phyloP scores from a whole-genome alignment of 2,329 filamentous ascomycete species.

The Talaromyces piceae region DNA sequence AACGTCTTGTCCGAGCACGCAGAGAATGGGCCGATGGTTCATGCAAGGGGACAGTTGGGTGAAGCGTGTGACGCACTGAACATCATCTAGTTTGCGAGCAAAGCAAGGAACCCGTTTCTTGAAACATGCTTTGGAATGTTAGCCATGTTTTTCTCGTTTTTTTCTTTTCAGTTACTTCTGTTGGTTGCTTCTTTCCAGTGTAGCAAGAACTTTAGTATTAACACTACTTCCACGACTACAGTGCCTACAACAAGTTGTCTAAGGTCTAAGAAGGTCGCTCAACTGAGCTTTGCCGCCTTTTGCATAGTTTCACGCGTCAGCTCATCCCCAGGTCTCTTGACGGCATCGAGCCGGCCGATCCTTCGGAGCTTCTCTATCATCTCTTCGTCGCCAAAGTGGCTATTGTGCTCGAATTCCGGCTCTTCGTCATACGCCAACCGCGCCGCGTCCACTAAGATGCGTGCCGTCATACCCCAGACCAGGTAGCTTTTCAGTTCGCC shows the following conservation, averaged over 20 bases:
- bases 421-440: slow-evolving; percentile 73
- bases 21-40: neutral
- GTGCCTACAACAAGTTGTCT: neutral
- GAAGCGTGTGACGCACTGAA: neutral
- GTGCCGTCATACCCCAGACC: slow-evolving; percentile 92
- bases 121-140: slow-evolving; percentile 1
- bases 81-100: neutral
- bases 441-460: slow-evolving; percentile 82
- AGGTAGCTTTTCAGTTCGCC: slow-evolving; percentile 56
- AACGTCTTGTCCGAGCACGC: neutral
- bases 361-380: slow-evolving; percentile 53
- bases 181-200: neutral
- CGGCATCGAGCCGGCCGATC: slow-evolving; percentile 50
- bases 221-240: neutral
- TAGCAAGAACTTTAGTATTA: neutral
- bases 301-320: slow-evolving; percentile 46
- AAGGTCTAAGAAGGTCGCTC: neutral
- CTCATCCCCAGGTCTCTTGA: slow-evolving; percentile 45
- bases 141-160: slow-evolving; percentile 11
- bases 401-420: slow-evolving; percentile 73
- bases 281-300: slow-evolving; percentile 43
- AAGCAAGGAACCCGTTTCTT: neutral
- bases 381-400: slow-evolving; percentile 58
- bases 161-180: neutral
- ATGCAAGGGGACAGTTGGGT: neutral